Percentiles rank a stretch among this genome's conserved stretches.
Evolutionary conservation across 305 asterid genomes (phyloP).

Genomic region (Fraxinus baroniana): DNA sequence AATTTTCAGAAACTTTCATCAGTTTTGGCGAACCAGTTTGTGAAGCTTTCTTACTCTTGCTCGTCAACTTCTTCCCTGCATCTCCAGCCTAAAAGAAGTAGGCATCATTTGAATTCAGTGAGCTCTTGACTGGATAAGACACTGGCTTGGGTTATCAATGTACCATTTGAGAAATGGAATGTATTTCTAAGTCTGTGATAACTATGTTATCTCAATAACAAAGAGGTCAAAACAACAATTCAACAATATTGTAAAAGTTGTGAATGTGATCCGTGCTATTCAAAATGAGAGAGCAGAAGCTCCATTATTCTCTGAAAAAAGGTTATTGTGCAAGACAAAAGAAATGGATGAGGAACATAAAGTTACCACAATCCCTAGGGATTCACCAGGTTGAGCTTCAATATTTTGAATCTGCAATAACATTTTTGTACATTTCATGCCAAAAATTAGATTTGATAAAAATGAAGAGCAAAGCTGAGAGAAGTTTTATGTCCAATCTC

Average conservation of each 20-base stretch:
- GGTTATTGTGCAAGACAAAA: slow-evolving; percentile 12
- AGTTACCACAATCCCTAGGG: slow-evolving; percentile 56
- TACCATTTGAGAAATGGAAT: slow-evolving; percentile 6
- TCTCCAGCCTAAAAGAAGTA: slow-evolving; percentile 54
- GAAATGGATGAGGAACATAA: slow-evolving; percentile 1
- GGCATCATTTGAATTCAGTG: slow-evolving; percentile 21
- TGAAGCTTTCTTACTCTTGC: slow-evolving; percentile 55
- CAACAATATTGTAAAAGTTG: not conserved
- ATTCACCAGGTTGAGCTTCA: slow-evolving; percentile 46
- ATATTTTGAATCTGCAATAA: slow-evolving; percentile 50
- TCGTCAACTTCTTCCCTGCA: slow-evolving; percentile 43
- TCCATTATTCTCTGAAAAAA: slow-evolving; percentile 11
- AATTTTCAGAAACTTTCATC: slow-evolving; percentile 57
- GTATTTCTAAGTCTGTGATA: not conserved
- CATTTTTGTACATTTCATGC: slow-evolving; percentile 18
- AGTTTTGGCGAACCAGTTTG: slow-evolving; percentile 55
- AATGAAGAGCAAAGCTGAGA: slow-evolving; percentile 21
- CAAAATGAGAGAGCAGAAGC: slow-evolving; percentile 10
- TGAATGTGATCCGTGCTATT: slow-evolving; percentile 1
- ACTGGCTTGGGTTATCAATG: slow-evolving; percentile 14
- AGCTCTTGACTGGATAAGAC: slow-evolving; percentile 25
- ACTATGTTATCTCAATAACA: slow-evolving; percentile 9
- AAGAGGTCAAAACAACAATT: slow-evolving; percentile 14
- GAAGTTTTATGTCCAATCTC: slow-evolving; percentile 31
- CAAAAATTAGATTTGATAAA: slow-evolving; percentile 25